Evolutionary conservation across 768 basidiomycete genomes (phyloP).

Genomic region (Lyophyllum decastes): DNA sequence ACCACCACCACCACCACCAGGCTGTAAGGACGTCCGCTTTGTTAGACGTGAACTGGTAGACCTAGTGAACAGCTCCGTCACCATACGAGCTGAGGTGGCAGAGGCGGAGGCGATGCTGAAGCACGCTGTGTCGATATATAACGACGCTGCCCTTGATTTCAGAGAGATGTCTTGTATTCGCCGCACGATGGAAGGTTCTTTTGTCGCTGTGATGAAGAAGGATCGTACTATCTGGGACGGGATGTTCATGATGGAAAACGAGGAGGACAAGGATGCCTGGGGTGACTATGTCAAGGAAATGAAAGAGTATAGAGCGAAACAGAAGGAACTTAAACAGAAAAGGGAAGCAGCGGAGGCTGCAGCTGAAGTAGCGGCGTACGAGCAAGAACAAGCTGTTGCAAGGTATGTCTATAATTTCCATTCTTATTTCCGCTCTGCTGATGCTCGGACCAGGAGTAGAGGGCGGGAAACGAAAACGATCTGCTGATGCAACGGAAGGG

Average conservation of each 20-base stretch:
- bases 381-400: not conserved
- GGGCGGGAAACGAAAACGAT: not conserved
- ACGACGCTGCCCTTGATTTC: constrained; percentile 6
- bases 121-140: constrained; percentile 3
- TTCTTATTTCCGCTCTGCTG: not conserved
- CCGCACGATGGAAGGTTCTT: constrained; percentile 12
- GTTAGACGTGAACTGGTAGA: constrained; percentile 17
- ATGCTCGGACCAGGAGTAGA: not conserved
- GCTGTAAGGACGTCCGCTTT: constrained; percentile 20
- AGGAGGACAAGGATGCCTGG: constrained; percentile 10
- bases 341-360: not conserved
- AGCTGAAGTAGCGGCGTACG: not conserved
- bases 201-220: constrained; percentile 22
- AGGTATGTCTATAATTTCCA: not conserved
- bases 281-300: constrained; percentile 9
- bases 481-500: not conserved
- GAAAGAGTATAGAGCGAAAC: constrained; percentile 1
- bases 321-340: not conserved
- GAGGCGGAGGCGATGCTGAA: constrained; percentile 16
- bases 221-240: constrained; percentile 31
- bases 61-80: constrained; percentile 12
- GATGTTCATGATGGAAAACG: constrained; percentile 20
- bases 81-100: constrained; percentile 17
- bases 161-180: constrained; percentile 19
- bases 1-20: constrained; percentile 9